Evolutionary conservation across 2,329 filamentous ascomycete genomes (phyloP).

Genomic region (Fusarium nurragi): DNA sequence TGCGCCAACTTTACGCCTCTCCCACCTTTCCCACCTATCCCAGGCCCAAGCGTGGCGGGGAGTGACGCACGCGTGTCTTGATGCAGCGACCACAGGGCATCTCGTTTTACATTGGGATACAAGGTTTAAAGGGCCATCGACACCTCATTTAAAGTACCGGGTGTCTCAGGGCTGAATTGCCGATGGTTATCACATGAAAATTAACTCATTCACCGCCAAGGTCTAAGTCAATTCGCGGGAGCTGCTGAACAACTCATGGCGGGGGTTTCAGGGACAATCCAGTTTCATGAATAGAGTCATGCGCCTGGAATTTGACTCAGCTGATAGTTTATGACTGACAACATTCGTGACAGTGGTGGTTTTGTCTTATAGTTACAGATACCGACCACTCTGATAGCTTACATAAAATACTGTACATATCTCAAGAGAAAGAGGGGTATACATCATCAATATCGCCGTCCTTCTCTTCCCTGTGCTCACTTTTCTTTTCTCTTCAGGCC

Average conservation of each 20-base stretch:
- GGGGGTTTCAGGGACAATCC: constrained; percentile 30
- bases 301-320: constrained; percentile 24
- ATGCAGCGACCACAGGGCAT: constrained; percentile 4
- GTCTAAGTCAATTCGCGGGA: constrained; percentile 17
- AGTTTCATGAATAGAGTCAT: constrained; percentile 27
- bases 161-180: constrained; percentile 24
- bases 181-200: constrained; percentile 33
- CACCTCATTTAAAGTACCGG: constrained; percentile 25
- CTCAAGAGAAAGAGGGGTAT: constrained; percentile 27
- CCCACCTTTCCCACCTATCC: constrained; percentile 35
- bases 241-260: constrained; percentile 22
- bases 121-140: constrained; percentile 11
- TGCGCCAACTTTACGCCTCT: constrained; percentile 24
- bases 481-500: constrained; percentile 12
- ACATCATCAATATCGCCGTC: constrained; percentile 4
- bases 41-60: constrained; percentile 28
- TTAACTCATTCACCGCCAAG: constrained; percentile 8
- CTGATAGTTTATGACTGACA: constrained; percentile 7
- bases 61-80: constrained; percentile 36
- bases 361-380: constrained; percentile 22
- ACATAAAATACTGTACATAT: constrained; percentile 32
- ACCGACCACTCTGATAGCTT: constrained; percentile 17
- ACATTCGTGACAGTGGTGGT: not conserved
- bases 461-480: constrained; percentile 8
- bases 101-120: constrained; percentile 23